Base-by-base conservation (phyloP, 78 protist genomes). In the Speleostelium caveatum region DNA sequence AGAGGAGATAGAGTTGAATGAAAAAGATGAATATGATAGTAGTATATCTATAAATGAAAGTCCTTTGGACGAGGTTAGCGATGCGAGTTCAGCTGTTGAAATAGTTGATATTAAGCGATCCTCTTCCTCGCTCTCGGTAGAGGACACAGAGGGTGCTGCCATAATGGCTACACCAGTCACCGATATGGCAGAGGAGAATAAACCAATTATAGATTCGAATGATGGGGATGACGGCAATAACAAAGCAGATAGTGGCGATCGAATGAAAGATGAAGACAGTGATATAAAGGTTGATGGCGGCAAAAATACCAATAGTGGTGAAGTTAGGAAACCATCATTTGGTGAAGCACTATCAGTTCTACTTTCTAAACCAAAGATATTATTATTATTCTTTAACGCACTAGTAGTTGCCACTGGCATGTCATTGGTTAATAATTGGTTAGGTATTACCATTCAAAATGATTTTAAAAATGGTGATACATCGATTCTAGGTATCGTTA, bases 371-470 rank as follows among this genome's bases (percentile, higher is more conserved):
- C 35, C 65, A 5, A 67, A 39, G 28, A 28, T 83, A 17, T 30
- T 72, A 24, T 30, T 51, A 1, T 28, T 69, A 26, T 69, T 83
- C 3, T 39, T 83, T 22, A 83, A 83, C 69, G 58, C 69, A 36
- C 12, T 83, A 28, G 39, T 83, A 3, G 35, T 83, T 21, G 38
- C 49, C 7, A 22, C 36, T 35, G 90, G 90, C n/a, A 83, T 83
- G 90, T 39, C 77, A 22, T 62, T 83, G 51, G 49, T 55, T 16
- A 83, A 83, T n/a, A 83, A 83, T n/a, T 83, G 28, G 55, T 32
- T 83, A 3, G 90, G 63, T n/a, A 19, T 83, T 28, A 59, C 63
- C 5, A 59, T 83, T 6, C n/a, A 6, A 10, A 42, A 26, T 0
- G 60, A 83, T 69, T 12, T 4, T 14, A 63, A 35, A 22, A 26